Conservation (phyloP, 2,329 filamentous ascomycete genomes). For the Cytospora chrysosperma region DNA sequence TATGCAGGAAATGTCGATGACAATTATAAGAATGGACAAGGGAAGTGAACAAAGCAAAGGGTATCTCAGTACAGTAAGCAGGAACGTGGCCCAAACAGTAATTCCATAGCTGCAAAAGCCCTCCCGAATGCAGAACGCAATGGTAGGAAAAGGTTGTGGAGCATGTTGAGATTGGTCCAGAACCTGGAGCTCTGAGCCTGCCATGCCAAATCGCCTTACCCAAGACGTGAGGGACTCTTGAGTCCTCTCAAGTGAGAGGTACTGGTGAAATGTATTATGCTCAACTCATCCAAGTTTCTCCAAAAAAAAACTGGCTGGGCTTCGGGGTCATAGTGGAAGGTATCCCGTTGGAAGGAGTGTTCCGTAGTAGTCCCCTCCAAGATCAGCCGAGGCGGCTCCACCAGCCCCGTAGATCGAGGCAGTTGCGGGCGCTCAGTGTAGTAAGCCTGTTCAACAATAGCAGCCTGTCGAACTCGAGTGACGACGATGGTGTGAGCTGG, state of each 20-base stretch:
- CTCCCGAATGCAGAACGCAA: background rate
- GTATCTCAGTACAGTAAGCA: conserved; percentile 13
- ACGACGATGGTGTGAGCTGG: background rate
- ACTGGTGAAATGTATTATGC: background rate
- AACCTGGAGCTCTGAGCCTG: background rate
- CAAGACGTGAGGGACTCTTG: background rate
- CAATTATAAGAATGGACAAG: background rate
- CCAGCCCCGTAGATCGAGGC: background rate
- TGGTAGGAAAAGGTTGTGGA: background rate
- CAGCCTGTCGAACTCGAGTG: background rate
- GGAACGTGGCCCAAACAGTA: conserved; percentile 6
- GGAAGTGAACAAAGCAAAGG: background rate
- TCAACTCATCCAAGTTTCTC: background rate
- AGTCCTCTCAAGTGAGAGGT: background rate
- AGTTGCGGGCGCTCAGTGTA: background rate
- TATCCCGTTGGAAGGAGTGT: background rate
- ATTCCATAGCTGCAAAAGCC: background rate
- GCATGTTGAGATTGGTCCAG: background rate
- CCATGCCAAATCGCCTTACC: background rate
- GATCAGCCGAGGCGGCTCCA: background rate
- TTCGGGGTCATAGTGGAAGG: background rate
- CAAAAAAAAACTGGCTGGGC: background rate
- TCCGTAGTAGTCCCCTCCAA: background rate
- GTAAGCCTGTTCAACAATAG: background rate
- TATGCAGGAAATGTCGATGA: background rate